Conservation (phyloP, 345 rosid genomes). For the Arabidopsis thaliana region DNA sequence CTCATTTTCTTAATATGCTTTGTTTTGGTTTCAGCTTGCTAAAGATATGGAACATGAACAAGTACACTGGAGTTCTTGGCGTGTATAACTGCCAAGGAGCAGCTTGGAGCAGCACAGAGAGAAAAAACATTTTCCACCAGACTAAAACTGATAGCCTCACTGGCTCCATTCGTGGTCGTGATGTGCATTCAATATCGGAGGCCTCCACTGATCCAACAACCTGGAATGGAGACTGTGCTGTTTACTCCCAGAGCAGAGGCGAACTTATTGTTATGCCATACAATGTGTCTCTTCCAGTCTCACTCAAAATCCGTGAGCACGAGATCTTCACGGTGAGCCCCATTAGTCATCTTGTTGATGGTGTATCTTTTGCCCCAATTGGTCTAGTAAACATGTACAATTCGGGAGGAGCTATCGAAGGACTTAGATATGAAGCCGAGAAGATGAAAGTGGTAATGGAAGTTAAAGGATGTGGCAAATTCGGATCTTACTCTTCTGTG, state of each 20-base stretch:
- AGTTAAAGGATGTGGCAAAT: constrained; percentile 78
- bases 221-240: constrained; percentile 73
- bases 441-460: constrained; percentile 53
- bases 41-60: constrained; percentile 99
- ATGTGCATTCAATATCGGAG: constrained; percentile 78
- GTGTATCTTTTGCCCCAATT: constrained; percentile 71
- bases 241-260: constrained; percentile 56
- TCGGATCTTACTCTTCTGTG: constrained; percentile 74
- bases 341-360: constrained; percentile 54
- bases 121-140: constrained; percentile 78
- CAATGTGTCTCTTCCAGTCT: constrained; percentile 71
- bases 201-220: constrained; percentile 58
- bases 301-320: constrained; percentile 77
- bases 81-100: constrained; percentile 99
- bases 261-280: constrained; percentile 65
- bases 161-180: constrained; percentile 64
- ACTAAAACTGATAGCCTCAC: constrained; percentile 59
- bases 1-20: background rate
- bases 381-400: constrained; percentile 89
- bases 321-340: constrained; percentile 71
- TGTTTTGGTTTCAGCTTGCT: constrained; percentile 66
- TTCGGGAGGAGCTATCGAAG: constrained; percentile 84
- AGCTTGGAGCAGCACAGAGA: constrained; percentile 76
- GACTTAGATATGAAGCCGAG: constrained; percentile 57
- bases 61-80: constrained; percentile 87